These are phyloP conservation scores for Apophysomyces sp. DNA, from an alignment of 371 early-diverging fungal genomes.

Conservation along the genomic window DNA sequence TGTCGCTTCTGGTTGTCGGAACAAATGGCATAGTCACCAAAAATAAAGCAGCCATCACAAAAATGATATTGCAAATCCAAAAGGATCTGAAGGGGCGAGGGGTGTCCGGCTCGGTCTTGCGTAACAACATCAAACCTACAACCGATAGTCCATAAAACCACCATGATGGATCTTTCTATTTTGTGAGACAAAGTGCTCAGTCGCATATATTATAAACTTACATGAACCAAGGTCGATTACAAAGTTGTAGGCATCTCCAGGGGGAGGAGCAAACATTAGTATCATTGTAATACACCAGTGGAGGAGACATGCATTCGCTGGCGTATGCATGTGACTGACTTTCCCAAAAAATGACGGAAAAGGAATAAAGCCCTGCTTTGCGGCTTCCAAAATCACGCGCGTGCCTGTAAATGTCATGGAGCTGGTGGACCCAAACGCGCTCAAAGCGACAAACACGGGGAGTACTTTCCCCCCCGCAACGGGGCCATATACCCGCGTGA, in stretches of 20 bases:
- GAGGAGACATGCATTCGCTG: slow-evolving; percentile 10
- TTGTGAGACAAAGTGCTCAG: too few species aligned
- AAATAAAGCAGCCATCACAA: slow-evolving; percentile 10
- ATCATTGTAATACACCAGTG: slow-evolving; percentile 13
- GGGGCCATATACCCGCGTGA: slow-evolving; percentile 26
- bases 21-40: slow-evolving; percentile 13
- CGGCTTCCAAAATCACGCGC: slow-evolving; percentile 19
- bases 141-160: slow-evolving; percentile 16
- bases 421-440: slow-evolving; percentile 20
- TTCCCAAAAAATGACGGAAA: slow-evolving; percentile 10
- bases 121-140: slow-evolving; percentile 15
- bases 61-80: slow-evolving; percentile 9
- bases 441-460: slow-evolving; percentile 22
- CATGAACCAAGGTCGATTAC: slow-evolving; percentile 12
- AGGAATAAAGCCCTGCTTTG: slow-evolving; percentile 15
- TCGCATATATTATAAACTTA: not conserved
- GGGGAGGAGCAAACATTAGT: slow-evolving; percentile 16
- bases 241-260: slow-evolving; percentile 17
- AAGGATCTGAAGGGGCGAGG: slow-evolving; percentile 13
- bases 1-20: slow-evolving; percentile 6
- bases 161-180: slow-evolving; percentile 11
- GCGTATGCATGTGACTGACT: slow-evolving; percentile 6
- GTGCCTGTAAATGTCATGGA: slow-evolving; percentile 18
- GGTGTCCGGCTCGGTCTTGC: slow-evolving; percentile 4
- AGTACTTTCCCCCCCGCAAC: slow-evolving; percentile 9